Base-by-base conservation (phyloP, 306 rosid genomes). In the Sesbania bispinosa region DNA sequence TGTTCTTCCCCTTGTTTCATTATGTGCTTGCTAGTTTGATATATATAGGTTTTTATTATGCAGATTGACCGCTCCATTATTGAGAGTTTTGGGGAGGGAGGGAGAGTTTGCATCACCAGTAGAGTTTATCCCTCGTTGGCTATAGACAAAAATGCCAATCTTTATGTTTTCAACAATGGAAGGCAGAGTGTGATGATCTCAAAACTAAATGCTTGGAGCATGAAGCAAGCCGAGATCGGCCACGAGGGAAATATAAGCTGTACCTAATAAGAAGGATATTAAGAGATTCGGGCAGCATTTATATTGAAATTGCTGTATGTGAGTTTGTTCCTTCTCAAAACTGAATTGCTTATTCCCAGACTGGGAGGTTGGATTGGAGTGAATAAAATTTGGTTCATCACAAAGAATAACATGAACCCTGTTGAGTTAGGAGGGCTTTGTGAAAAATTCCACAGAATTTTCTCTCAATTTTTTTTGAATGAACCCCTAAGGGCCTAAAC, bases 11-110 rank as follows among this genome's bases (percentile, higher is more conserved):
- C 3, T 24, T 47, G 11, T 14, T 50, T 15, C 6, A 52, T 67
- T 4, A 58, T 19, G 66, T 19, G 19, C n/a, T 23, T 62, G 45
- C 19, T 27, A 42, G 52, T 59, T 4, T 52, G 38, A 62, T 27
- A 42, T 30, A 13, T 20, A 38, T 48, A 58, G 8, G 6, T 53
- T 39, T 5, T 19, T 57, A 46, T 1, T 23, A 27, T 84, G 79
- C 90, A 90, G 97, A 86, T 90, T 72, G 97, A 86, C 39, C 88
- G 63, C 62, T 90, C 97, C 19, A 76, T 90, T 45, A 36, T 88
- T 4, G 97, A 90, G 83, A 88, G 82, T 74, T 90, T 90, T 80
- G 97, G 90, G 1, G 90, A 84, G 0, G 84, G 71, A 63, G 97
- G 95, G 19, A 86, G 73, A 71, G 82, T 52, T 65, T 83, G 86